A percentile compares a stretch with the other conserved stretches of the same genome.
Conservation (phyloP, 2,329 filamentous ascomycete species). For the Daldinia sp. region DNA sequence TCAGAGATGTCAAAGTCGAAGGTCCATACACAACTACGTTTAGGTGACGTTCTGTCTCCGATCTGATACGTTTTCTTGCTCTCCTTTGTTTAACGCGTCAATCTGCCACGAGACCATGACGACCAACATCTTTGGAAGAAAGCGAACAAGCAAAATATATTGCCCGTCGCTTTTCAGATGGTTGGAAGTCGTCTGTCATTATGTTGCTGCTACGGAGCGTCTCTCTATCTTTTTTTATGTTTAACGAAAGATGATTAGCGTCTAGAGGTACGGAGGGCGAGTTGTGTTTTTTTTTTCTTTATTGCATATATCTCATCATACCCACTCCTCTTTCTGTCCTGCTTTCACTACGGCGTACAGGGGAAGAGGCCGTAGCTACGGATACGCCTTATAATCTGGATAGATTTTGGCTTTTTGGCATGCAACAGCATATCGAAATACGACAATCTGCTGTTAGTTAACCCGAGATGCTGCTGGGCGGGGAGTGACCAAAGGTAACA, state of each 20-base stretch:
- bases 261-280: constrained; percentile 32
- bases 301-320: constrained; percentile 37
- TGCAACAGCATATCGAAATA: constrained; percentile 25
- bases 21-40: constrained; percentile 61
- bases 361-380: constrained; percentile 25
- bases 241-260: constrained; percentile 29
- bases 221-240: constrained; percentile 27
- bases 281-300: constrained; percentile 26
- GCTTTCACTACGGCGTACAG: constrained; percentile 26
- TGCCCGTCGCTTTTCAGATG: constrained; percentile 37
- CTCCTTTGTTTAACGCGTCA: constrained; percentile 30
- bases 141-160: constrained; percentile 26
- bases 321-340: constrained; percentile 34
- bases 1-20: constrained; percentile 67
- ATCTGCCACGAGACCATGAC: constrained; percentile 40
- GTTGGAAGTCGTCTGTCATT: constrained; percentile 25
- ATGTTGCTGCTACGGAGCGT: constrained; percentile 32
- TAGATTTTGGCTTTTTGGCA: constrained; percentile 30
- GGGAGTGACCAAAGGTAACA: constrained; percentile 26
- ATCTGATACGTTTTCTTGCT: constrained; percentile 36
- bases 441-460: constrained; percentile 11
- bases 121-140: constrained; percentile 37
- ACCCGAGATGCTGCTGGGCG: constrained; percentile 17
- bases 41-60: constrained; percentile 51
- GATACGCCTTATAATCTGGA: constrained; percentile 20